These are phyloP conservation scores for Aspergillus sp. DNA, from an alignment of 2,329 filamentous ascomycete genomes.

Conservation along the genomic window DNA sequence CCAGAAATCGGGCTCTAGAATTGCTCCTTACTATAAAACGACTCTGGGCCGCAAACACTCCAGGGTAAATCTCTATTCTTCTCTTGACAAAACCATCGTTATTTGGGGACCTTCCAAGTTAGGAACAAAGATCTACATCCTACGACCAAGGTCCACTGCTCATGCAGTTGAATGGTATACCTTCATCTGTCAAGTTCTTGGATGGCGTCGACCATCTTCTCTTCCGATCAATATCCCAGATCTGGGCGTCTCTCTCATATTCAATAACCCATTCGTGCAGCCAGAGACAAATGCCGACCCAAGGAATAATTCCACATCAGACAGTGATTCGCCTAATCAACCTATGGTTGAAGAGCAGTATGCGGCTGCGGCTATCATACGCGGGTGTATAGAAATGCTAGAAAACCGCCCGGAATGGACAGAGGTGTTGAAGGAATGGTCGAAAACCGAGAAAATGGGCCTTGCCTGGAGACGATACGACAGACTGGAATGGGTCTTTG, in stretches of 20 bases:
- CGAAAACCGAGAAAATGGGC: slow-evolving; percentile 54
- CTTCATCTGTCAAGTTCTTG: slow-evolving; percentile 57
- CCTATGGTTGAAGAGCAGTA: slow-evolving; percentile 46
- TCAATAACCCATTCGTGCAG: slow-evolving; percentile 57
- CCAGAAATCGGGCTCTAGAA: slow-evolving; percentile 49
- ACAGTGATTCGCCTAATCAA: slow-evolving; percentile 36
- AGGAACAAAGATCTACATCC: slow-evolving; percentile 57
- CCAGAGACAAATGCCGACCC: slow-evolving; percentile 37
- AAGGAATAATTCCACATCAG: slow-evolving; percentile 40
- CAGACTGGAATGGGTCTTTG: slow-evolving; percentile 64
- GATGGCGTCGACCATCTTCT: slow-evolving; percentile 52
- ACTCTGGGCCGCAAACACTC: slow-evolving; percentile 49
- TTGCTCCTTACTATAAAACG: slow-evolving; percentile 55
- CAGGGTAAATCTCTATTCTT: slow-evolving; percentile 60
- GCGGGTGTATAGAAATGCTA: slow-evolving; percentile 56
- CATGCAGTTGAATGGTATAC: slow-evolving; percentile 66
- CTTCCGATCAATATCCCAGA: slow-evolving; percentile 61
- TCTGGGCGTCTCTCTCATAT: slow-evolving; percentile 53
- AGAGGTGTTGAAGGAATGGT: slow-evolving; percentile 57
- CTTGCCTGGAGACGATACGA: slow-evolving; percentile 67
- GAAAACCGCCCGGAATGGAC: slow-evolving; percentile 54
- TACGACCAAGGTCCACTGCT: slow-evolving; percentile 57
- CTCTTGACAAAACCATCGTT: slow-evolving; percentile 63
- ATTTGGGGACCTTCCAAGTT: slow-evolving; percentile 53
- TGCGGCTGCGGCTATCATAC: slow-evolving; percentile 53